A percentile compares a stretch with the other conserved stretches of the same genome.
These are phyloP conservation scores for Fusarium napiforme DNA, from an alignment of 2,329 filamentous ascomycete species.

Conservation along the genomic window DNA sequence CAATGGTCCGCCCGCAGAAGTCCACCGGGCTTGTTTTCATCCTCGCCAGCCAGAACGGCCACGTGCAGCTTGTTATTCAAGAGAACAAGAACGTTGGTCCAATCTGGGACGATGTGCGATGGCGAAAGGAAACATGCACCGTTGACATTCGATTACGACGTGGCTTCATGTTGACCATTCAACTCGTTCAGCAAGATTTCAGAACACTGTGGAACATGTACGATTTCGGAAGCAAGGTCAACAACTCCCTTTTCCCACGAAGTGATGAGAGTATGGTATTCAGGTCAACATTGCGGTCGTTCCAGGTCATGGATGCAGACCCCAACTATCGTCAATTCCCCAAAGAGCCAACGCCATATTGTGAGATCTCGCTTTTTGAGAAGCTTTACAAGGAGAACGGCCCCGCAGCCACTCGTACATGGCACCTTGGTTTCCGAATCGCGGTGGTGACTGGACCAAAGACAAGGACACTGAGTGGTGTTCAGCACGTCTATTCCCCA, in stretches of 20 bases:
- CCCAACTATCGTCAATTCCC: slow-evolving; percentile 79
- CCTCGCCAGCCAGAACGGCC: slow-evolving; percentile 81
- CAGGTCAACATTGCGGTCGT: slow-evolving; percentile 74
- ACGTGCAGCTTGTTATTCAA: slow-evolving; percentile 80
- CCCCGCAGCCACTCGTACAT: slow-evolving; percentile 75
- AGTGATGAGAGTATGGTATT: slow-evolving; percentile 77
- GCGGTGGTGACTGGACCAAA: slow-evolving; percentile 81
- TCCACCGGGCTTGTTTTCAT: slow-evolving; percentile 78
- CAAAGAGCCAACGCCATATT: slow-evolving; percentile 75
- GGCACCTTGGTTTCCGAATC: slow-evolving; percentile 83
- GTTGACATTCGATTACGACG: slow-evolving; percentile 78
- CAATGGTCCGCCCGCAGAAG: slow-evolving; percentile 75
- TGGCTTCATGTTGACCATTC: slow-evolving; percentile 77
- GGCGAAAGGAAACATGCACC: slow-evolving; percentile 74
- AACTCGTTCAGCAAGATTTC: slow-evolving; percentile 81
- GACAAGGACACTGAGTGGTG: slow-evolving; percentile 80
- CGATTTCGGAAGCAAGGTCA: slow-evolving; percentile 83
- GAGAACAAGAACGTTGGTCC: slow-evolving; percentile 73
- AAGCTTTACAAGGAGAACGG: slow-evolving; percentile 74
- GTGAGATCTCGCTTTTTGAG: slow-evolving; percentile 81
- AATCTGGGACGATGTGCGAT: slow-evolving; percentile 84
- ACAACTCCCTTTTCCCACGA: slow-evolving; percentile 74
- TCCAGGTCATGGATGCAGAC: slow-evolving; percentile 83
- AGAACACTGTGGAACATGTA: slow-evolving; percentile 83
- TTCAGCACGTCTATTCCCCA: slow-evolving; percentile 75